A percentile compares a stretch with the other conserved stretches of the same genome.
These are phyloP conservation scores for Dryas drummondii DNA, from an alignment of 306 rosid species.

Conservation along the genomic window DNA sequence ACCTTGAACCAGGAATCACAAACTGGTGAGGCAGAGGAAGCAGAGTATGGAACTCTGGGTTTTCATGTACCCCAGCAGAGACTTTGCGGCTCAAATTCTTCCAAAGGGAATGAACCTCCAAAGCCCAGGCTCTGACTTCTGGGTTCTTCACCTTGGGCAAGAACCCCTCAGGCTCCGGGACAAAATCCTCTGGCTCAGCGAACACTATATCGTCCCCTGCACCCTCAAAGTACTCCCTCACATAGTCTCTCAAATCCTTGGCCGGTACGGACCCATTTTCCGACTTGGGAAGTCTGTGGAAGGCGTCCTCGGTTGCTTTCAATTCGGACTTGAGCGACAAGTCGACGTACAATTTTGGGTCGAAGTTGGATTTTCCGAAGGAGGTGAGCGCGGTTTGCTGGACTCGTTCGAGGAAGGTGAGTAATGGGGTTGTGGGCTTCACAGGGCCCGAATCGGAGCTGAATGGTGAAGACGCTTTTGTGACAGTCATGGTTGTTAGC, in stretches of 20 bases:
- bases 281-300: constrained; percentile 39
- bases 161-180: constrained; percentile 55
- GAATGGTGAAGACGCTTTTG: constrained; percentile 21
- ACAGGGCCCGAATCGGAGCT: constrained; percentile 23
- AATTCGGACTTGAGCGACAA: constrained; percentile 54
- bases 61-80: constrained; percentile 34
- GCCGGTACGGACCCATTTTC: constrained; percentile 38
- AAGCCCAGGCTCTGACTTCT: constrained; percentile 71
- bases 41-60: constrained; percentile 62
- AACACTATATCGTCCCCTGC: constrained; percentile 74
- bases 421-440: constrained; percentile 47
- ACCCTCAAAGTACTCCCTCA: constrained; percentile 37
- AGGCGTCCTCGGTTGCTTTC: constrained; percentile 40
- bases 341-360: constrained; percentile 76
- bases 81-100: constrained; percentile 61
- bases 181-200: constrained; percentile 58
- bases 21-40: constrained; percentile 55
- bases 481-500: constrained; percentile 1
- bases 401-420: constrained; percentile 56
- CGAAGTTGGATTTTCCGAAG: constrained; percentile 44
- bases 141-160: constrained; percentile 59
- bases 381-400: constrained; percentile 54
- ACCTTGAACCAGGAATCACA: constrained; percentile 78
- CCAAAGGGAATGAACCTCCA: constrained; percentile 74
- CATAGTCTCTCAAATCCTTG: constrained; percentile 35